A percentile compares a stretch with the other conserved stretches of the same genome.
Conservation (phyloP, 306 rosid genomes). For the Aeschynomene evenia region DNA sequence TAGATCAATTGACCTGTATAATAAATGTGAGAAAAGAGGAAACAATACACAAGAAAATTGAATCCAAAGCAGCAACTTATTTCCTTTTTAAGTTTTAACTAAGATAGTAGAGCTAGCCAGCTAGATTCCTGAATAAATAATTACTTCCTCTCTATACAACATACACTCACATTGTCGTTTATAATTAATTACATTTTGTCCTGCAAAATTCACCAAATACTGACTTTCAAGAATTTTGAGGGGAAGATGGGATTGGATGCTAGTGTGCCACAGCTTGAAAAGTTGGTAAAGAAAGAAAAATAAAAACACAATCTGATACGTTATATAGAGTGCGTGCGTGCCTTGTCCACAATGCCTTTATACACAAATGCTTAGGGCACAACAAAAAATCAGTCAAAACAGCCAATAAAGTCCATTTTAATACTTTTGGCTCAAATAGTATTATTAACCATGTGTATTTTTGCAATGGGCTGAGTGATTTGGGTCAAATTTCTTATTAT, state of each 20-base stretch:
- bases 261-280: not conserved
- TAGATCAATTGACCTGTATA: not conserved
- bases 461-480: no score
- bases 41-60: not conserved
- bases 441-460: no score
- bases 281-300: conserved; percentile 21
- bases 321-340: conserved; percentile 16
- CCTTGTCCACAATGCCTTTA: conserved; percentile 18
- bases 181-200: conserved; percentile 1
- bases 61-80: not conserved
- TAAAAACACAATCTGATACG: conserved; percentile 47
- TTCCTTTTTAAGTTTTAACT: not conserved
- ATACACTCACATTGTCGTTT: not conserved
- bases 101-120: not conserved
- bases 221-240: conserved; percentile 29
- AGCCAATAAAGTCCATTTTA: no score
- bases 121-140: not conserved
- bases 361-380: no score
- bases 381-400: no score
- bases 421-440: no score
- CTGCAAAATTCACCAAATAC: not conserved
- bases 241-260: conserved; percentile 14
- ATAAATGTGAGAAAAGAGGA: not conserved
- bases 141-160: not conserved
- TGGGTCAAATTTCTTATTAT: no score